A percentile compares a stretch with the other conserved stretches of the same genome.
Conservation (phyloP, 2,329 filamentous ascomycete genomes). For the Aspergillus neotritici region DNA sequence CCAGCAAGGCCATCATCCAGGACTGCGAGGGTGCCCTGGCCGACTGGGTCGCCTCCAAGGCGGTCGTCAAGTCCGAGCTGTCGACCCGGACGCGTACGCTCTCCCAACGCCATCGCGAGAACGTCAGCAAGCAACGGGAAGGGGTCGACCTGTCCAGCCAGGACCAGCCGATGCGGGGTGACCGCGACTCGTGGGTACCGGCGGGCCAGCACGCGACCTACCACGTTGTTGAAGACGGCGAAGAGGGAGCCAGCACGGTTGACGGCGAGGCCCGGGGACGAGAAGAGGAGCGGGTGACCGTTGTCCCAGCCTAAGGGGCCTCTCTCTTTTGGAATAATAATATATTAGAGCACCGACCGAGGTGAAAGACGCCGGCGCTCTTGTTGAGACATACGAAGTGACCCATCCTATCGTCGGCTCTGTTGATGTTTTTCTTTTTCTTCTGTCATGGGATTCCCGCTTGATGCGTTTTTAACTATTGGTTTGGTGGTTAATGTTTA, state of each 20-base stretch:
- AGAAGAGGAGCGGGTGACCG: conserved; percentile 26
- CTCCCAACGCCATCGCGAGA: conserved; percentile 74
- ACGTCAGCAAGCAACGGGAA: conserved; percentile 62
- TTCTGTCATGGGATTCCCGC: conserved; percentile 10
- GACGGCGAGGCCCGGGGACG: conserved; percentile 33
- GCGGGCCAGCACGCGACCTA: conserved; percentile 54
- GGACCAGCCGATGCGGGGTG: conserved; percentile 71
- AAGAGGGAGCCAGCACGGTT: conserved; percentile 30
- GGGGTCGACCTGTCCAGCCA: conserved; percentile 78
- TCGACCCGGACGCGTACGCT: conserved; percentile 82
- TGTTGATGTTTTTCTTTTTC: conserved; percentile 4
- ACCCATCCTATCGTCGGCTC: conserved; percentile 1
- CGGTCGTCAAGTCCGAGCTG: conserved; percentile 79
- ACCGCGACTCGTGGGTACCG: conserved; percentile 74
- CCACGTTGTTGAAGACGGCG: conserved; percentile 38
- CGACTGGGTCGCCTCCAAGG: conserved; percentile 92
- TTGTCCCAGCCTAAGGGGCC: conserved; percentile 14
- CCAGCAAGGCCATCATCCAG: conserved; percentile 97
- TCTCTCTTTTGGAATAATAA: conserved; percentile 9
- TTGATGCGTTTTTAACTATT: conserved; percentile 8
- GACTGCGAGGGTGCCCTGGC: conserved; percentile 96
- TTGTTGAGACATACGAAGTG: background rate
- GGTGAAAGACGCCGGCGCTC: conserved; percentile 9
- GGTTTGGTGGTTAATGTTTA: background rate
- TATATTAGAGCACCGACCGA: background rate